phyloP scores from a whole-genome alignment of 2,329 filamentous ascomycete genomes.

The Ophiocordyceps sinensis region DNA sequence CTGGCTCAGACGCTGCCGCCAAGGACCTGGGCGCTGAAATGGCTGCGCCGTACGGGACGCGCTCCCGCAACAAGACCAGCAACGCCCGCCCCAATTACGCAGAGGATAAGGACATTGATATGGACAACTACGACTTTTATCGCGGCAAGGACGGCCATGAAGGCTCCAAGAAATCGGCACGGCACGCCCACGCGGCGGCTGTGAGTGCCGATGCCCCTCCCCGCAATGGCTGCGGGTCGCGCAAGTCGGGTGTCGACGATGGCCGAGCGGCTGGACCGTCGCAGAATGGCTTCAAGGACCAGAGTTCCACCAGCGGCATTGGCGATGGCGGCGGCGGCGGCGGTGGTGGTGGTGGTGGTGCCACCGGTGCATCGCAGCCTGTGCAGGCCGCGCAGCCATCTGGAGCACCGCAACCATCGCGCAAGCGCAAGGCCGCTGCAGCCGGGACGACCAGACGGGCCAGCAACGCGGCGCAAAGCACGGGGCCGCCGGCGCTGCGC shows the following conservation, averaged over 20 bases:
- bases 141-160: constrained; percentile 40
- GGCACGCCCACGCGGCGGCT: constrained; percentile 24
- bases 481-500: constrained; percentile 28
- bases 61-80: constrained; percentile 77
- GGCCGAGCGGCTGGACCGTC: constrained; percentile 17
- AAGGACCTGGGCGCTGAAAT: constrained; percentile 37
- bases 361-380: constrained; percentile 14
- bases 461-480: constrained; percentile 19
- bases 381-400: constrained; percentile 35
- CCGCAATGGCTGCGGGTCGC: constrained; percentile 20
- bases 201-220: constrained; percentile 20
- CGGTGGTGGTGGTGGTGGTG: constrained; percentile 1
- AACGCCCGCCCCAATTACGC: constrained; percentile 83
- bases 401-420: constrained; percentile 36
- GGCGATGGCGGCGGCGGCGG: too few relatives aligned
- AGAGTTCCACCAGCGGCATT: constrained; percentile 7
- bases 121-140: constrained; percentile 64
- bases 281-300: constrained; percentile 23
- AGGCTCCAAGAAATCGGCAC: constrained; percentile 37
- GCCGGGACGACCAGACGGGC: constrained; percentile 7
- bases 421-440: constrained; percentile 73
- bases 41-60: constrained; percentile 73
- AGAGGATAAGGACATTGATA: constrained; percentile 80
- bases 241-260: constrained; percentile 27
- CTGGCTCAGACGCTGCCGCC: constrained; percentile 28